phyloP scores from a whole-genome alignment of 805 yeast genomes.

The Starmerella apicola region DNA sequence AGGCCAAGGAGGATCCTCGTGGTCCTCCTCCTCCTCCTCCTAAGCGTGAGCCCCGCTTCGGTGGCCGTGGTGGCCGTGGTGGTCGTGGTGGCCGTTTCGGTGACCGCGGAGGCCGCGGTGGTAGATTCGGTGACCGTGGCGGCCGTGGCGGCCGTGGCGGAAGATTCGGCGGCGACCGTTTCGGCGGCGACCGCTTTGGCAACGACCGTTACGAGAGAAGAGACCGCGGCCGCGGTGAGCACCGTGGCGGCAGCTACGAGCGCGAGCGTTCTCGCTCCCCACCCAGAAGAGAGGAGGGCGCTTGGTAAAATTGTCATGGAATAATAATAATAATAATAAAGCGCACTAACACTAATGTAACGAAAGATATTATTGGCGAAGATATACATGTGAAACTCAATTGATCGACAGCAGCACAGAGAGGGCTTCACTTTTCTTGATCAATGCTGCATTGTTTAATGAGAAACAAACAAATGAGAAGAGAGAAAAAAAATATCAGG shows the following conservation, averaged over 20 bases:
- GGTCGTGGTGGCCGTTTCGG: slow-evolving; percentile 29
- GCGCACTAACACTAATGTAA: too few relatives aligned
- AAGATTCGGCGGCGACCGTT: slow-evolving; percentile 20
- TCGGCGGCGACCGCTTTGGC: slow-evolving; percentile 17
- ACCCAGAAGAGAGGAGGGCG: slow-evolving; percentile 16
- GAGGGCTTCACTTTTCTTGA: too few relatives aligned
- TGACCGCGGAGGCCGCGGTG: slow-evolving; percentile 19
- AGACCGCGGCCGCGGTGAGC: slow-evolving; percentile 14
- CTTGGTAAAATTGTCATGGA: too few relatives aligned
- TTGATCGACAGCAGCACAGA: too few relatives aligned
- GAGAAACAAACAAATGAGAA: too few relatives aligned
- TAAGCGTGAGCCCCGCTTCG: slow-evolving; percentile 26
- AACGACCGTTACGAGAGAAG: slow-evolving; percentile 13
- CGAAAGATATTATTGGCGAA: too few relatives aligned
- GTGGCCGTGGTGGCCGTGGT: slow-evolving; percentile 36
- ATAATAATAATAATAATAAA: too few relatives aligned
- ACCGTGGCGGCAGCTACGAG: slow-evolving; percentile 20
- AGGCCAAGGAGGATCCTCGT: slow-evolving; percentile 58
- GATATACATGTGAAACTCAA: too few relatives aligned
- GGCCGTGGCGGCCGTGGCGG: slow-evolving; percentile 18
- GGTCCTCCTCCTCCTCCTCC: slow-evolving; percentile 31
- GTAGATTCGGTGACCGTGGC: slow-evolving; percentile 16
- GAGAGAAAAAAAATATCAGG: too few relatives aligned
- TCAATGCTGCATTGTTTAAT: too few relatives aligned
- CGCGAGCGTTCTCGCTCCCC: slow-evolving; percentile 22